Base-by-base conservation (phyloP, 225 moss, liverwort and hornwort genomes). In the Pseudoscleropodium purum region DNA sequence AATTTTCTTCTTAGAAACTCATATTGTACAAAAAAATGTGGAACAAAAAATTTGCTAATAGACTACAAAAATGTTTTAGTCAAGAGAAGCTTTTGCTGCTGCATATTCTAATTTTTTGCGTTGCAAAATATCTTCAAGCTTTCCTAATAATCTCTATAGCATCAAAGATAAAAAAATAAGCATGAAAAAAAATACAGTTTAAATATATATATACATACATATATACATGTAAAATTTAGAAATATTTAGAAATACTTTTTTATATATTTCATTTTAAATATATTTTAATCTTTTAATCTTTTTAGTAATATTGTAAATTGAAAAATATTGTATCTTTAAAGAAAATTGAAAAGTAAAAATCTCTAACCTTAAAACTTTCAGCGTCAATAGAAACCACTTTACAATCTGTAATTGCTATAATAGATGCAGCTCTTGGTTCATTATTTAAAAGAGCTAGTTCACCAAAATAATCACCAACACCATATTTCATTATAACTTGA, bases 391-490 rank as follows among this genome's bases (percentile, higher is more conserved):
- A 96, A 33, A 96, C 96, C 15, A 91, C 91, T 93, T 97, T 99
- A 91, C 99, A 97, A 76, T 94, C 91, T 5, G 94, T 91, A 26
- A 91, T 43, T 54, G 99, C 96, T 30, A 92, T 89, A 26, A 99
- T 89, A 12, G 94, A 96, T 80, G 97, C 97, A 81, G 96, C 97
- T 83, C 97, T 90, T 16, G 96, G 97, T 64, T 95, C 96, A 92
- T 97, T 90, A 64, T 97, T 99, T 9, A 99, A 68, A 82, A 99
- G 87, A 39, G 99, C 99, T 70, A 99, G 78, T 89, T 99, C 99
- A 49, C 99, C 99, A 92, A 99, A 99, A 90, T 97, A 99, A 89
- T 99, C 99, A 61, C 99, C 97, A 88, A 91, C 64, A 13, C 92
- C 92, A 74, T 99, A 99, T 43, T 93, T 93, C 97, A 96, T 97